These are phyloP conservation scores for Seiridium unicorne DNA, from an alignment of 2,329 filamentous ascomycete species.

Conservation along the genomic window DNA sequence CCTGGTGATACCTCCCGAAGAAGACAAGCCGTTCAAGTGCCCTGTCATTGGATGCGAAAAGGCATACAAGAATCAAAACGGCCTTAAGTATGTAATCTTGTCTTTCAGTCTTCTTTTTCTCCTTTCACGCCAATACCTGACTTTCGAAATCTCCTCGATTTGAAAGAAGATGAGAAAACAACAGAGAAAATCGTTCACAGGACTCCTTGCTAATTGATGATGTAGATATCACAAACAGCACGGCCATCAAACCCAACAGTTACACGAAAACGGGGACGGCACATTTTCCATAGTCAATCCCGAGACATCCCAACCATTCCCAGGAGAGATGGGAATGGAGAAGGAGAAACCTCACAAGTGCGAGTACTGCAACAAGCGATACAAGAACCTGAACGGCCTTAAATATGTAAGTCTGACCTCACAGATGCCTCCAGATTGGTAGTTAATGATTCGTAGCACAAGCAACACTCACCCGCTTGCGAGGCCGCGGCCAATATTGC, in stretches of 20 bases:
- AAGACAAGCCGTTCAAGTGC: conserved; percentile 96
- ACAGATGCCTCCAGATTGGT: background rate
- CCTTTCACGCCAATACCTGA: background rate
- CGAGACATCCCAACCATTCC: conserved; percentile 89
- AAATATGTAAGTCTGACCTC: conserved; percentile 71
- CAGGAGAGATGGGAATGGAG: conserved; percentile 97
- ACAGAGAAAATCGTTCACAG: no score
- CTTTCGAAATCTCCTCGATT: no score
- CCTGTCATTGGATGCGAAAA: conserved; percentile 98
- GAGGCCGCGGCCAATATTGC: conserved; percentile 72
- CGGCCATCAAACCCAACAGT: conserved; percentile 92
- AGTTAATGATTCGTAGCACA: conserved; percentile 48
- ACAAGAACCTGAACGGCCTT: conserved; percentile 97
- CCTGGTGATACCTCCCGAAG: conserved; percentile 73
- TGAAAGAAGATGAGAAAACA: no score
- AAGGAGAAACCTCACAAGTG: conserved; percentile 99
- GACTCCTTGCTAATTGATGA: conserved; percentile 23
- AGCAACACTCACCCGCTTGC: conserved; percentile 82
- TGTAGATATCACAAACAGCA: conserved; percentile 71
- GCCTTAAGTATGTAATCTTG: conserved; percentile 73
- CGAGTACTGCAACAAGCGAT: conserved; percentile 94
- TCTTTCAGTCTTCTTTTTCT: conserved; percentile 8
- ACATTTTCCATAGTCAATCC: conserved; percentile 98
- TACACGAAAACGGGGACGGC: conserved; percentile 94
- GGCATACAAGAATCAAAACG: conserved; percentile 99